These are phyloP conservation scores for Trichoderma koningii DNA, from an alignment of 2,329 filamentous ascomycete genomes.

Conservation along the genomic window DNA sequence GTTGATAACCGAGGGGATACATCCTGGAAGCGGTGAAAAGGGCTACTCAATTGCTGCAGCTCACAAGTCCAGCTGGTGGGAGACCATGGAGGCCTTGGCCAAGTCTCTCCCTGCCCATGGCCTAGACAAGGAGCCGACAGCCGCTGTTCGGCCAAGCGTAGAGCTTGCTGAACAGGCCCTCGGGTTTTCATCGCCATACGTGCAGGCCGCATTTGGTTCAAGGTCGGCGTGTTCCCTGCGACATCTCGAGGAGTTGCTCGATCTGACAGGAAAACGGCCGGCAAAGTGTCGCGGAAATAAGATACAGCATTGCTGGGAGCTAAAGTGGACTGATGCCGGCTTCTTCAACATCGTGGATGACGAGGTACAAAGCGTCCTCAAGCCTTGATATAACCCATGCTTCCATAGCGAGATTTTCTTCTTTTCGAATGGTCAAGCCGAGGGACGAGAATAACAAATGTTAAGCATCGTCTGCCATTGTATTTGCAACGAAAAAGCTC, in stretches of 20 bases:
- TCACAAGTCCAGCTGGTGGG: conserved; percentile 1
- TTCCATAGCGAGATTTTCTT: background rate
- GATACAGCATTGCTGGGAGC: background rate
- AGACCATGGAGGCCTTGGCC: background rate
- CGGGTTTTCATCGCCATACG: background rate
- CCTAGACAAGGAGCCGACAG: background rate
- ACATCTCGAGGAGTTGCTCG: too few species aligned
- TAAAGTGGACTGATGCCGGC: background rate
- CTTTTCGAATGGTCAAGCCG: background rate
- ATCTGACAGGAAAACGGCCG: background rate
- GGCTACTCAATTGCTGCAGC: background rate
- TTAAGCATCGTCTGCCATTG: too few species aligned
- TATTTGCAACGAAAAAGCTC: too few species aligned
- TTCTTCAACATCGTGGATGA: background rate
- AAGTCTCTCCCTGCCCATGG: background rate
- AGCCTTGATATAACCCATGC: conserved; percentile 1
- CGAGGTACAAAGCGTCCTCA: background rate
- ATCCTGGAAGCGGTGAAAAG: background rate
- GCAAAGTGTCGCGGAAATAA: background rate
- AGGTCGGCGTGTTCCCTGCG: background rate
- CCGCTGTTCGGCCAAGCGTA: background rate
- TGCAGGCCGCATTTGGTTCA: background rate
- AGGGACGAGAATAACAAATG: background rate
- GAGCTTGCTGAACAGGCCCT: background rate
- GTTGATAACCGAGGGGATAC: background rate